Evolutionary conservation across 139 green algal species (phyloP).

Genomic region (Tetraselmis striata): DNA sequence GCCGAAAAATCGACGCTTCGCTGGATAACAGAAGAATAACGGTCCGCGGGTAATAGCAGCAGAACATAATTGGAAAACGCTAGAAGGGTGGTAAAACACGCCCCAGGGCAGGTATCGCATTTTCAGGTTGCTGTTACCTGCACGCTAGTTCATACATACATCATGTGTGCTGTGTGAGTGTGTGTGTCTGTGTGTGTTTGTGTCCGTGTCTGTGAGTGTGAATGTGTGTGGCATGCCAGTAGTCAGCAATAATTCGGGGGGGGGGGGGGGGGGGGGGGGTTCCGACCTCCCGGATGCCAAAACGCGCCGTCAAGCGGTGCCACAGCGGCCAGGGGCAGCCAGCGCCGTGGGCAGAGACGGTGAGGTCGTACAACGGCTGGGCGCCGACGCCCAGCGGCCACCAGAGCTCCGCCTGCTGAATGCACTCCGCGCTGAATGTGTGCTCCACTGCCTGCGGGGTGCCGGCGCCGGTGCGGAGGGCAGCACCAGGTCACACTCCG

Average conservation of each 20-base stretch:
- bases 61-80: too few species aligned
- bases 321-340: neutral
- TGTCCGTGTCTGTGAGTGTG: neutral
- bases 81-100: too few species aligned
- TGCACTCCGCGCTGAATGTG: conserved; percentile 10
- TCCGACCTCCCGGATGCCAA: neutral
- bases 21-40: too few species aligned
- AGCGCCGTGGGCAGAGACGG: neutral
- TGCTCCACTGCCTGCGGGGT: too few species aligned
- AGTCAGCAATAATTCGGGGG: too few species aligned
- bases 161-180: neutral
- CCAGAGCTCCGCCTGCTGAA: conserved; percentile 19
- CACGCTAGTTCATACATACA: neutral
- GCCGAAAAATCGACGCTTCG: too few species aligned
- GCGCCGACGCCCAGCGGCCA: conserved; percentile 21
- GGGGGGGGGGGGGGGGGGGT: neutral
- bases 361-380: conserved; percentile 19
- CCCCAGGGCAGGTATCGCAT: too few species aligned
- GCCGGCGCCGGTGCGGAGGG: too few species aligned
- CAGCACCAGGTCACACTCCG: too few species aligned
- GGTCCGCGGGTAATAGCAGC: too few species aligned
- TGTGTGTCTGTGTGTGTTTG: neutral
- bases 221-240: neutral
- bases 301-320: neutral
- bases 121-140: too few species aligned